These are phyloP conservation scores for Botryotinia convoluta DNA, from an alignment of 2,329 filamentous ascomycete species.

Conservation along the genomic window DNA sequence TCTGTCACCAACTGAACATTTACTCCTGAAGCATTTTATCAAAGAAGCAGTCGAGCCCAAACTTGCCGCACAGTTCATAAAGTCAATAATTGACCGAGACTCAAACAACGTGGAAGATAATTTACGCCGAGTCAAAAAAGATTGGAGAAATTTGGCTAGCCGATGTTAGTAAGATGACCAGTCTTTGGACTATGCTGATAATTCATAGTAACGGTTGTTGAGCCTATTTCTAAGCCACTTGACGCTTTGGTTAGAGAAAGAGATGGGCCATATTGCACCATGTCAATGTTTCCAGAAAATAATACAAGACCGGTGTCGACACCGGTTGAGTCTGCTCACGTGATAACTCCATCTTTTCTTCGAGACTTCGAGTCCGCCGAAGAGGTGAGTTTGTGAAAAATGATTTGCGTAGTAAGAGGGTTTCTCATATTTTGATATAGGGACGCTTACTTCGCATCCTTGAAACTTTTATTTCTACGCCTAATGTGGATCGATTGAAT, in stretches of 20 bases:
- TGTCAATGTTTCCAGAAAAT: background rate
- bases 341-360: background rate
- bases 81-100: background rate
- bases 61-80: background rate
- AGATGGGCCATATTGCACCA: conserved; percentile 4
- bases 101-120: background rate
- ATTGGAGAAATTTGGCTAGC: background rate
- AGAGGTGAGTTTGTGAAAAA: background rate
- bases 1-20: background rate
- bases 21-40: background rate
- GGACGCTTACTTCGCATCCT: background rate
- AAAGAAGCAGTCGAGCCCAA: background rate
- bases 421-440: background rate
- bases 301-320: background rate
- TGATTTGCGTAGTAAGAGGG: background rate
- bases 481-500: background rate
- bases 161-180: background rate
- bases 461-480: background rate
- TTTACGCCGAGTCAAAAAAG: background rate
- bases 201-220: background rate
- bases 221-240: background rate
- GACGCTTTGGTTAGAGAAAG: background rate
- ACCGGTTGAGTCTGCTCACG: background rate
- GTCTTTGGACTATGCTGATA: background rate
- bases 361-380: background rate